A percentile compares a stretch with the other conserved stretches of the same genome.
Conservation (phyloP, 164 flowering plant genomes). For the Umbellularia californica region DNA sequence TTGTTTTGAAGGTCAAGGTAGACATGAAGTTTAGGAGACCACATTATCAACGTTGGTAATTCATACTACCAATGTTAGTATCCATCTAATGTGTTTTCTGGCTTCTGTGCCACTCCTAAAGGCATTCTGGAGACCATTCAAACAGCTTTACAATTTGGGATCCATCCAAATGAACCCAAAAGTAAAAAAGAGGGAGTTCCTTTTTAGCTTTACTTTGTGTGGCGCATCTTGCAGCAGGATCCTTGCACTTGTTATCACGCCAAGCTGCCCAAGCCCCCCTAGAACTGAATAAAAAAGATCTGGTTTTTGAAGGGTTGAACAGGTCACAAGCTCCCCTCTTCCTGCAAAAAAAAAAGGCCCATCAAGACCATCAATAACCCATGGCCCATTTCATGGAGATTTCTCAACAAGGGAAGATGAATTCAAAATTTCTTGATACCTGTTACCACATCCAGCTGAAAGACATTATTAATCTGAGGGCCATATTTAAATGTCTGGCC, state of each 20-base stretch:
- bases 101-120: no score
- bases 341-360: constrained; percentile 13
- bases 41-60: no score
- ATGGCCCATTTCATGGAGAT: no score
- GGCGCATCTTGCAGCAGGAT: constrained; percentile 37
- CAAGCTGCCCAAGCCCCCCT: constrained; percentile 54
- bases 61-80: no score
- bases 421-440: constrained; percentile 18
- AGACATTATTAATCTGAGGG: constrained; percentile 37
- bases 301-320: constrained; percentile 27
- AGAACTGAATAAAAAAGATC: constrained; percentile 39
- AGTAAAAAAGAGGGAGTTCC: not conserved
- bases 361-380: not conserved
- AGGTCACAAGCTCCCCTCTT: constrained; percentile 34
- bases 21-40: no score
- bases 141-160: no score
- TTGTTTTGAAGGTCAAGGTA: no score
- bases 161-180: no score
- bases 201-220: constrained; percentile 18
- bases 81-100: no score
- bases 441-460: constrained; percentile 39
- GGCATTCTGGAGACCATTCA: no score
- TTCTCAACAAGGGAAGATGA: no score
- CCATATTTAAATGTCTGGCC: constrained; percentile 43
- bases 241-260: constrained; percentile 45